phyloP scores from a whole-genome alignment of 805 yeast genomes.

The Lachancea mirantina region DNA sequence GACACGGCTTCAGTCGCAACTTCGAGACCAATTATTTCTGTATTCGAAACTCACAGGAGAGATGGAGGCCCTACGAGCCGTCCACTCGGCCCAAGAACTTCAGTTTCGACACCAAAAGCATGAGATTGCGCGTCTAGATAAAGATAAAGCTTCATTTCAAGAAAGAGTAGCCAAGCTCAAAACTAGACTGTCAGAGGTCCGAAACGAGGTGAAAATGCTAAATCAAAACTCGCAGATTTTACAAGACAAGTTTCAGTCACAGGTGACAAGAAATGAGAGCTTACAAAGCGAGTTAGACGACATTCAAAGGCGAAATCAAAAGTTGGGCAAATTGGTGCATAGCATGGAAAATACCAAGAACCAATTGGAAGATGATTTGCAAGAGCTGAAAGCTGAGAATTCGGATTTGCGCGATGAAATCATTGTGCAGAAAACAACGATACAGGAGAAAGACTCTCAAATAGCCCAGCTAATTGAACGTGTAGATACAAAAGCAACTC shows the following conservation, averaged over 20 bases:
- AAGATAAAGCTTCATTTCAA: conserved; percentile 12
- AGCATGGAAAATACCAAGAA: conserved; percentile 4
- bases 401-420: conserved; percentile 1
- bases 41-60: conserved; percentile 9
- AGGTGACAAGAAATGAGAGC: conserved; percentile 6
- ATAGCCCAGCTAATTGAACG: not conserved
- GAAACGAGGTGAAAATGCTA: conserved; percentile 24
- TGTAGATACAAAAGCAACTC: conserved; percentile 1
- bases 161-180: conserved; percentile 14
- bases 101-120: conserved; percentile 7
- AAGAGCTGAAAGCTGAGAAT: conserved; percentile 2
- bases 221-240: conserved; percentile 16
- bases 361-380: conserved; percentile 9
- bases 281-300: conserved; percentile 4
- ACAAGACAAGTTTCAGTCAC: conserved; percentile 8
- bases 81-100: conserved; percentile 3
- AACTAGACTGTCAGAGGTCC: conserved; percentile 14
- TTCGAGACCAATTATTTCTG: conserved; percentile 6
- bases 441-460: conserved; percentile 2
- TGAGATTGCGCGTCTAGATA: conserved; percentile 4
- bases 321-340: conserved; percentile 7
- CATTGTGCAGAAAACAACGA: not conserved
- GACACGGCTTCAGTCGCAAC: conserved; percentile 1
- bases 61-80: conserved; percentile 8
- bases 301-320: conserved; percentile 7